These are phyloP conservation scores for Trametopsis cervina DNA, from an alignment of 768 basidiomycete genomes.

Conservation along the genomic window DNA sequence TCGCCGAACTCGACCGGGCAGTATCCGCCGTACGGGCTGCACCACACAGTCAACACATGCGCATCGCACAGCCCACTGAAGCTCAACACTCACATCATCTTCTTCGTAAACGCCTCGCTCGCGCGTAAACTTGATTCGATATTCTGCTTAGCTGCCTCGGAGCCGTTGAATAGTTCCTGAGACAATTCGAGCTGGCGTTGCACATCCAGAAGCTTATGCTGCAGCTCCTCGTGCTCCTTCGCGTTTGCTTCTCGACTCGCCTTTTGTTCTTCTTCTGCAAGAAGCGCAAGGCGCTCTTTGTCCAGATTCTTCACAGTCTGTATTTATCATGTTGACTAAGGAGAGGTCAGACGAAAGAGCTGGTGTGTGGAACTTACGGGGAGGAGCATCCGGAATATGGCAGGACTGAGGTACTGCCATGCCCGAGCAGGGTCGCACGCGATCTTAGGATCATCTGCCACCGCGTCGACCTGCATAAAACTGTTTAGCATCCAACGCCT, in stretches of 20 bases:
- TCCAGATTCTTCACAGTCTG: not conserved
- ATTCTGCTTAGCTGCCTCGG: not conserved
- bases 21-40: not conserved
- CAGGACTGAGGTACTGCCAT: conserved; percentile 1
- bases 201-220: not conserved
- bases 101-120: too few relatives aligned
- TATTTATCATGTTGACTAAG: not conserved
- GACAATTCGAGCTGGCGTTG: not conserved
- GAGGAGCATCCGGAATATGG: not conserved
- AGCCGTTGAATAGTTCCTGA: not conserved
- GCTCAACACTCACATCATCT: too few relatives aligned
- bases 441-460: not conserved
- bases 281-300: not conserved
- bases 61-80: not conserved
- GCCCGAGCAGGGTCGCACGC: not conserved
- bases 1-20: not conserved
- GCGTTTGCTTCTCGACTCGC: not conserved
- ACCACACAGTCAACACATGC: not conserved
- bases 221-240: not conserved
- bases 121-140: too few relatives aligned
- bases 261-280: not conserved
- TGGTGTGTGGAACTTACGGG: too few relatives aligned
- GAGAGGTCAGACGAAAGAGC: not conserved
- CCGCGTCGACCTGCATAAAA: not conserved
- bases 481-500: not conserved